A percentile compares a stretch with the other conserved stretches of the same genome.
phyloP scores from a whole-genome alignment of 495 filamentous ascomycete genomes.

The Aspergillus biplanus region DNA sequence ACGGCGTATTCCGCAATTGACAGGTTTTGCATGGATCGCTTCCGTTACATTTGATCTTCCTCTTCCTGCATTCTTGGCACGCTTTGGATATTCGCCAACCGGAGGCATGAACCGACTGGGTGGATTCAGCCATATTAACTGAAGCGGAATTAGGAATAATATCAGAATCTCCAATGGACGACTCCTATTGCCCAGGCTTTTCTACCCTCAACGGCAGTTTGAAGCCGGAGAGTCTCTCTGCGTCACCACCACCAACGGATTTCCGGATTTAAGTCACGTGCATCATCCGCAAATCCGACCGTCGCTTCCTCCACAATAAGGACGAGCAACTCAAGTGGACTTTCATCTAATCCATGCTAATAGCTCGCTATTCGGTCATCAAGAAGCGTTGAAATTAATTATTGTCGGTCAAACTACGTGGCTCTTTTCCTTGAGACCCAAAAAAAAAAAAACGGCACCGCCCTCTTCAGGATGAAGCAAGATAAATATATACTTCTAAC shows the following conservation, averaged over 20 bases:
- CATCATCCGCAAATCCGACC: conserved; percentile 15
- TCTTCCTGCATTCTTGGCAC: conserved; percentile 48
- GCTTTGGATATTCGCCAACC: conserved; percentile 49
- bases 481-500: too few relatives aligned
- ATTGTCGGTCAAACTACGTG: too few relatives aligned
- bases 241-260: background rate
- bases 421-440: too few relatives aligned
- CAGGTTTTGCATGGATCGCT: conserved; percentile 48
- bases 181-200: background rate
- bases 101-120: conserved; percentile 21
- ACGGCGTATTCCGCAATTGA: conserved; percentile 37
- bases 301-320: too few relatives aligned
- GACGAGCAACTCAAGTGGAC: too few relatives aligned
- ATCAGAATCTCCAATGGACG: background rate
- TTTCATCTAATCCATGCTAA: too few relatives aligned
- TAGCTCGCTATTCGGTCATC: too few relatives aligned
- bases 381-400: too few relatives aligned
- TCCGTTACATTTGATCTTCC: conserved; percentile 51
- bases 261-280: conserved; percentile 23
- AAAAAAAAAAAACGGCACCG: too few relatives aligned
- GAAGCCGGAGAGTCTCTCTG: background rate
- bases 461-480: too few relatives aligned
- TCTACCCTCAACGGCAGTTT: background rate
- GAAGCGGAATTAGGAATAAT: background rate
- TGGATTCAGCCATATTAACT: conserved; percentile 33